Percentiles rank a stretch among this genome's conserved stretches.
These are phyloP conservation scores for Eudorina sp. DNA, from an alignment of 139 green algal genomes.

Conservation along the genomic window DNA sequence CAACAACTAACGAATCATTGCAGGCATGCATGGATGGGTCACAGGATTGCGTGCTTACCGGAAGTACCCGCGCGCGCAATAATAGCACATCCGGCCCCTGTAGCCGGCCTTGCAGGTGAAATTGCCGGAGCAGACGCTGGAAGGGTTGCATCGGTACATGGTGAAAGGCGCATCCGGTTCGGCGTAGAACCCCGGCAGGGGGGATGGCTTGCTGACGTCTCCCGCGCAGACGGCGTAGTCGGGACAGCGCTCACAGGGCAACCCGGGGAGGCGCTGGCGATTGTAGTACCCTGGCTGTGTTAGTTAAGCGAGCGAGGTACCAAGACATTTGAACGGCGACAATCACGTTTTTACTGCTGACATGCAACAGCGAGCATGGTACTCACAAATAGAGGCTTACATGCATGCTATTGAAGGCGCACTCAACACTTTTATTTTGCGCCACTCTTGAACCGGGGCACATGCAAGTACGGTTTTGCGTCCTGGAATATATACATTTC, in stretches of 20 bases:
- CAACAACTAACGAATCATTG: background rate
- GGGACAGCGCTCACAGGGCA: conserved; percentile 51
- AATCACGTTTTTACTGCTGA: too few species aligned
- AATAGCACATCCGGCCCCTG: conserved; percentile 50
- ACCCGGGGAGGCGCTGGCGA: background rate
- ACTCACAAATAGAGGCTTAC: too few species aligned
- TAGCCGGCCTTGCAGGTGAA: conserved; percentile 47
- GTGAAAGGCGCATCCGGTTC: conserved; percentile 24
- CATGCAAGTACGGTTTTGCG: too few species aligned
- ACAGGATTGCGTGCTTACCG: background rate
- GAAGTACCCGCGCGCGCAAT: conserved; percentile 29
- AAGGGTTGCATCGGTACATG: conserved; percentile 46
- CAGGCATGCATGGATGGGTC: too few species aligned
- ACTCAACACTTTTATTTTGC: too few species aligned
- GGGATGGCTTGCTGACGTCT: background rate
- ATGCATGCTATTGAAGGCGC: too few species aligned
- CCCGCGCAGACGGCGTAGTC: conserved; percentile 38
- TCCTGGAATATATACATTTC: too few species aligned
- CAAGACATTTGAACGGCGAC: too few species aligned
- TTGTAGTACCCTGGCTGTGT: conserved; percentile 45
- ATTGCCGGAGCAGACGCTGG: conserved; percentile 44
- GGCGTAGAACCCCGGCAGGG: conserved; percentile 37
- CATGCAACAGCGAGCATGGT: too few species aligned
- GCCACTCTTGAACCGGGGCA: too few species aligned
- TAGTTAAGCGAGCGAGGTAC: background rate